phyloP scores from a whole-genome alignment of 441 rosid species.

The Pelargonium citronellum region DNA sequence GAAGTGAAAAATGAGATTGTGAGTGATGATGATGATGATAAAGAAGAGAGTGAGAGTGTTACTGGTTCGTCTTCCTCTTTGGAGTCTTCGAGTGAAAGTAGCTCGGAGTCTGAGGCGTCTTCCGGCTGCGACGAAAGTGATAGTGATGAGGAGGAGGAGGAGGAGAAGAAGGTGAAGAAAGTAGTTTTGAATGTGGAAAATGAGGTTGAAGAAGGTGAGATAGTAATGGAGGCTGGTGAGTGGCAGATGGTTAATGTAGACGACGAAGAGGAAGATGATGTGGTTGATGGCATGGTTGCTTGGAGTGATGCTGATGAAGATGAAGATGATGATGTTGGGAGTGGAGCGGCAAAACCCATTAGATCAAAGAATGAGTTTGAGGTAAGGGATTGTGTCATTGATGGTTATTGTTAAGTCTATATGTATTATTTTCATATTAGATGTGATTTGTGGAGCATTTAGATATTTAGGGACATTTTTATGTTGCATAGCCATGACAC shows the following conservation, averaged over 20 bases:
- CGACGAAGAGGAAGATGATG: slow-evolving; percentile 3
- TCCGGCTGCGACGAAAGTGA: neutral
- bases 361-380: slow-evolving; percentile 79
- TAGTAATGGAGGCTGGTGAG: slow-evolving; percentile 34
- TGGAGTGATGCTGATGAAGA: slow-evolving; percentile 26
- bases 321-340: slow-evolving; percentile 30
- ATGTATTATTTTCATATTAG: too few relatives aligned
- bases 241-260: slow-evolving; percentile 24
- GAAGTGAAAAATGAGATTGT: slow-evolving; percentile 10
- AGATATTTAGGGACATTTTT: too few relatives aligned
- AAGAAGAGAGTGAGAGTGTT: slow-evolving; percentile 28
- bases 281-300: slow-evolving; percentile 4
- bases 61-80: slow-evolving; percentile 28
- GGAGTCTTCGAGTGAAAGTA: slow-evolving; percentile 26
- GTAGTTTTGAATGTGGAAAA: slow-evolving; percentile 23
- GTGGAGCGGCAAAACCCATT: slow-evolving; percentile 43
- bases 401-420: neutral
- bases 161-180: slow-evolving; percentile 23
- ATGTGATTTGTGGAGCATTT: too few relatives aligned
- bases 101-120: slow-evolving; percentile 14
- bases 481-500: too few relatives aligned
- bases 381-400: slow-evolving; percentile 33
- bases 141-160: slow-evolving; percentile 22
- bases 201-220: slow-evolving; percentile 89
- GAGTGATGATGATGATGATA: slow-evolving; percentile 21